A percentile compares a stretch with the other conserved stretches of the same genome.
Conservation (phyloP, 371 early-diverging fungal species). For the Nosema granulosis region DNA sequence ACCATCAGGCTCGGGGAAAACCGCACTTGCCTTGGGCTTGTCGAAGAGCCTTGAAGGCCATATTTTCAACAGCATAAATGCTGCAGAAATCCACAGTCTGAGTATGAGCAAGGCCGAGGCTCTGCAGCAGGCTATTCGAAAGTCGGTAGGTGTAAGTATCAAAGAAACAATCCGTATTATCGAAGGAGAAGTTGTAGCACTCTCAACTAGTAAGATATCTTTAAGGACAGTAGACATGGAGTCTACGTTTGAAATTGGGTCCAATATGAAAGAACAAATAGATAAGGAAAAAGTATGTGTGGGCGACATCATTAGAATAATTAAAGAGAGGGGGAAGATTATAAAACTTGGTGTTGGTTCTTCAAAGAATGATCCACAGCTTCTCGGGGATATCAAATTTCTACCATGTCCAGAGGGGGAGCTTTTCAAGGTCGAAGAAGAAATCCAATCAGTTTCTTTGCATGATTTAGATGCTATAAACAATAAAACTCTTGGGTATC, state of each 20-base stretch:
- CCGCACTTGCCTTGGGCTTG: slow-evolving; percentile 75
- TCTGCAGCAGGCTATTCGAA: slow-evolving; percentile 89
- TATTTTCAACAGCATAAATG: slow-evolving; percentile 87
- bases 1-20: slow-evolving; percentile 83
- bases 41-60: slow-evolving; percentile 86
- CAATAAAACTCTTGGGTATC: slow-evolving; percentile 76
- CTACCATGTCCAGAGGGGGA: slow-evolving; percentile 98
- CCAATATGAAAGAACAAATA: slow-evolving; percentile 89
- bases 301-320: slow-evolving; percentile 90
- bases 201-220: slow-evolving; percentile 84
- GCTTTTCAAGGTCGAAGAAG: slow-evolving; percentile 85
- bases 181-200: slow-evolving; percentile 94
- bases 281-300: slow-evolving; percentile 91
- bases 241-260: slow-evolving; percentile 91
- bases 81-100: slow-evolving; percentile 88
- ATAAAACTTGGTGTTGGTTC: slow-evolving; percentile 88
- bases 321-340: slow-evolving; percentile 93
- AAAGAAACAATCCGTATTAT: slow-evolving; percentile 93
- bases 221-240: slow-evolving; percentile 99
- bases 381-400: slow-evolving; percentile 79
- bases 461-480: slow-evolving; percentile 97
- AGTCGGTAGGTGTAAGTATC: slow-evolving; percentile 87
- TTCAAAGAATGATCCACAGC: slow-evolving; percentile 82
- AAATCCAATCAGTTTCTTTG: slow-evolving; percentile 87
- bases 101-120: slow-evolving; percentile 96